phyloP scores from a whole-genome alignment of 768 basidiomycete genomes.

The Leccinum imitatum region DNA sequence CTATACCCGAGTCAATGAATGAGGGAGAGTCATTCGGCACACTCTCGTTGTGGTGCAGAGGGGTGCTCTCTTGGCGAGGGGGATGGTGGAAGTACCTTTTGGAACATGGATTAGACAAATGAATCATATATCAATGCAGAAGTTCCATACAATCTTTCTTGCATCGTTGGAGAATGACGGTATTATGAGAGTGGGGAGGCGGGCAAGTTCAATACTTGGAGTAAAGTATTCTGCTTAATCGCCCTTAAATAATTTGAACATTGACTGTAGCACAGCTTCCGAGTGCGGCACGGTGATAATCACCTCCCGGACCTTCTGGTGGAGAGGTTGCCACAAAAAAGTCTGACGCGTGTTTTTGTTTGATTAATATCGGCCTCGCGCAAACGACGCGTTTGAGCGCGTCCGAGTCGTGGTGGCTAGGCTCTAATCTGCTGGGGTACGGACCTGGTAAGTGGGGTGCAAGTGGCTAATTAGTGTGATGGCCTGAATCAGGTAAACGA shows the following conservation, averaged over 20 bases:
- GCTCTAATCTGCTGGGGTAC: not conserved
- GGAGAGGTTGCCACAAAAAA: slow-evolving; percentile 2
- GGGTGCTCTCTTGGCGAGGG: not conserved
- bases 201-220: not conserved
- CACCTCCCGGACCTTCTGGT: not conserved
- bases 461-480: not conserved
- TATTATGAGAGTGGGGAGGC: not conserved
- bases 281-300: not conserved
- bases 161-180: slow-evolving; percentile 10
- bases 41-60: not conserved
- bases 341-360: not conserved
- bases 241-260: slow-evolving; percentile 12
- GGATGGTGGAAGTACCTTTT: slow-evolving; percentile 1
- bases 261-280: slow-evolving; percentile 15
- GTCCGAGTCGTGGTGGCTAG: not conserved
- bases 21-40: not conserved
- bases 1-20: not conserved
- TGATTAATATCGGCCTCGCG: not conserved
- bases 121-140: not conserved
- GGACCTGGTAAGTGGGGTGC: not conserved
- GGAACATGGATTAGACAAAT: slow-evolving; percentile 1
- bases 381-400: not conserved
- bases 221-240: not conserved
- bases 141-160: slow-evolving; percentile 6
- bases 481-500: not conserved